Evolutionary conservation across 306 rosid species (phyloP).

Genomic region (Fragaria vesca): DNA sequence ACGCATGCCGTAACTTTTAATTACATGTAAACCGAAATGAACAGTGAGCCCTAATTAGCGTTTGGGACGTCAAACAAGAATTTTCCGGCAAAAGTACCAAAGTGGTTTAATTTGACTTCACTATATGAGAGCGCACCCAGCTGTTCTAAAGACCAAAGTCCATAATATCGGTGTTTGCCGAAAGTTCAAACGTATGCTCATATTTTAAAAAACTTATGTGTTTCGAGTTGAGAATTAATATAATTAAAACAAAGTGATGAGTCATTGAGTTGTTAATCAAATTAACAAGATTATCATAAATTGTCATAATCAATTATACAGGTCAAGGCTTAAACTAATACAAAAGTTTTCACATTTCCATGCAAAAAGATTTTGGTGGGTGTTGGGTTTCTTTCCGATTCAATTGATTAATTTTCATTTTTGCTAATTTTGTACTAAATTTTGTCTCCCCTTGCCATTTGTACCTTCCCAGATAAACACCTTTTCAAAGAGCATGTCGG

Average conservation of each 20-base stretch:
- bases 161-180: constrained; percentile 8
- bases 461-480: constrained; percentile 30
- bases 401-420: neutral
- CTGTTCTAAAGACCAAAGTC: constrained; percentile 15
- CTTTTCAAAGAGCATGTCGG: constrained; percentile 35
- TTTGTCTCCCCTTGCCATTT: constrained; percentile 33
- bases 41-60: neutral
- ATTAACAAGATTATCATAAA: neutral
- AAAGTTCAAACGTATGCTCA: constrained; percentile 28
- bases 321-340: constrained; percentile 26
- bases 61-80: neutral
- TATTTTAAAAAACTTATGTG: neutral
- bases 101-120: neutral
- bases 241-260: neutral
- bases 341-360: constrained; percentile 7
- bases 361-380: constrained; percentile 16
- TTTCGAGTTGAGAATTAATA: constrained; percentile 15
- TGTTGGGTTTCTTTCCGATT: constrained; percentile 9
- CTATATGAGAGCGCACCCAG: neutral
- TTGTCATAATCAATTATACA: constrained; percentile 6
- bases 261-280: constrained; percentile 1
- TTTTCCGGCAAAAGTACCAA: neutral
- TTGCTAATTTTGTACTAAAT: constrained; percentile 15
- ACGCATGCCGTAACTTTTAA: neutral
- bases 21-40: neutral